These are phyloP conservation scores for Neopestalotiopsis clavispora DNA, from an alignment of 2,329 filamentous ascomycete species.

Conservation along the genomic window DNA sequence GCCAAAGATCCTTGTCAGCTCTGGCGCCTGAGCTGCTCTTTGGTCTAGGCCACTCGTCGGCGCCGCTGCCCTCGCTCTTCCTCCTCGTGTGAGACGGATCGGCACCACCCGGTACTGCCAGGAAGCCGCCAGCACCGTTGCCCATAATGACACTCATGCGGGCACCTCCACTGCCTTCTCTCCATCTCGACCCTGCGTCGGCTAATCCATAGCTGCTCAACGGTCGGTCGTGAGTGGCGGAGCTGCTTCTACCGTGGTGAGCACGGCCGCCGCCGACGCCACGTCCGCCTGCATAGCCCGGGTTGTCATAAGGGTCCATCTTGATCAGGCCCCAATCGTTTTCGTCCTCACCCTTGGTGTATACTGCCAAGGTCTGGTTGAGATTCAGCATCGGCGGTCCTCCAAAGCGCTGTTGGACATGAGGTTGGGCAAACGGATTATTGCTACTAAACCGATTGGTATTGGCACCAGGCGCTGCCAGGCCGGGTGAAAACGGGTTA, in stretches of 20 bases:
- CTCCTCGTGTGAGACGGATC: slow-evolving; percentile 21
- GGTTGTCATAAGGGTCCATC: slow-evolving; percentile 41
- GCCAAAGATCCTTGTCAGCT: slow-evolving; percentile 48
- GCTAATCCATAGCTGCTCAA: slow-evolving; percentile 64
- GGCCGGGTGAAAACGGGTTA: slow-evolving; percentile 18
- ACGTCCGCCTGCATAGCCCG: slow-evolving; percentile 23
- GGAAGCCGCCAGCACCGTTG: slow-evolving; percentile 55
- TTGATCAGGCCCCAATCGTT: slow-evolving; percentile 64
- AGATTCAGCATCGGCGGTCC: slow-evolving; percentile 39
- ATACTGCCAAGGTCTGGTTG: slow-evolving; percentile 62
- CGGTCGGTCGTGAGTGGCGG: slow-evolving; percentile 43
- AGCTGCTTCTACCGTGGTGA: slow-evolving; percentile 34
- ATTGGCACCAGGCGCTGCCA: slow-evolving; percentile 19
- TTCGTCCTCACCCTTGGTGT: slow-evolving; percentile 63
- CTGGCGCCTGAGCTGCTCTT: slow-evolving; percentile 48
- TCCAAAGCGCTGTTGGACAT: slow-evolving; percentile 26
- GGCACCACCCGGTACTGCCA: slow-evolving; percentile 51
- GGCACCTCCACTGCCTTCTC: slow-evolving; percentile 49
- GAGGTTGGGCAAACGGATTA: slow-evolving; percentile 57
- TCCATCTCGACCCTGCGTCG: slow-evolving; percentile 57
- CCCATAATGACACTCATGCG: slow-evolving; percentile 60
- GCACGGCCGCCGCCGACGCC: slow-evolving; percentile 19
- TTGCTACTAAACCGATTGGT: slow-evolving; percentile 61
- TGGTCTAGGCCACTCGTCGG: slow-evolving; percentile 49
- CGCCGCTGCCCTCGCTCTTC: slow-evolving; percentile 28